A percentile compares a stretch with the other conserved stretches of the same genome.
phyloP scores from a whole-genome alignment of 371 early-diverging fungal species.

The Haplosporangium sp. region DNA sequence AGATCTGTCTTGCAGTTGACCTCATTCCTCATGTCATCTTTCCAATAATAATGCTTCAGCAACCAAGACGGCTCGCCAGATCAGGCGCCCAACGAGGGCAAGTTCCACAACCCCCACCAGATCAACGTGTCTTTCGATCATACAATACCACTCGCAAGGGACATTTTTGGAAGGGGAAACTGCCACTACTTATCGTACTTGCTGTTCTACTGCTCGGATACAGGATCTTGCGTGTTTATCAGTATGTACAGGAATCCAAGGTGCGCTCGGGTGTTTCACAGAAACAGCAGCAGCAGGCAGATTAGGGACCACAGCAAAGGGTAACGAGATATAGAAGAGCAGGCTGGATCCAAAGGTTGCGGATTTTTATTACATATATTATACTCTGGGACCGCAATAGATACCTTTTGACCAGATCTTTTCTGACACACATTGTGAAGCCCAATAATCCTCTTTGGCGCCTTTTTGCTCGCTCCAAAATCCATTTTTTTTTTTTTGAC shows the following conservation, averaged over 20 bases:
- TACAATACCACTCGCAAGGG: conserved; percentile 7
- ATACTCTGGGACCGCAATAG: too few relatives aligned
- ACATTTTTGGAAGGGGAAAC: conserved; percentile 42
- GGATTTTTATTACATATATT: too few relatives aligned
- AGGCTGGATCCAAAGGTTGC: too few relatives aligned
- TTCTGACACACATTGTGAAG: too few relatives aligned
- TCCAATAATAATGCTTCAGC: conserved; percentile 29
- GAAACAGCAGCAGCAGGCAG: neutral
- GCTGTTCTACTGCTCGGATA: conserved; percentile 41
- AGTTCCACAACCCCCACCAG: conserved; percentile 14
- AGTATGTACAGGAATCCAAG: conserved; percentile 20
- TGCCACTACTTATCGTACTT: conserved; percentile 28
- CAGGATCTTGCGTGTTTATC: conserved; percentile 35
- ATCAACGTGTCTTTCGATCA: conserved; percentile 25
- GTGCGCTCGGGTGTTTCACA: neutral
- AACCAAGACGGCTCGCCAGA: conserved; percentile 39
- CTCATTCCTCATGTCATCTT: neutral
- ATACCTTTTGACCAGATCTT: too few relatives aligned
- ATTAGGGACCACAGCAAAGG: too few relatives aligned
- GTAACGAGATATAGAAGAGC: too few relatives aligned
- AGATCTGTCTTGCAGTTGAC: too few relatives aligned
- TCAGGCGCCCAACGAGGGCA: conserved; percentile 31
- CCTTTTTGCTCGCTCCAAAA: too few relatives aligned
- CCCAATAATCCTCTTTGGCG: too few relatives aligned
- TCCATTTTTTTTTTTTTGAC: too few relatives aligned